Conservation (phyloP, 352 stramenopile genomes). For the Globisporangium perplexum region DNA sequence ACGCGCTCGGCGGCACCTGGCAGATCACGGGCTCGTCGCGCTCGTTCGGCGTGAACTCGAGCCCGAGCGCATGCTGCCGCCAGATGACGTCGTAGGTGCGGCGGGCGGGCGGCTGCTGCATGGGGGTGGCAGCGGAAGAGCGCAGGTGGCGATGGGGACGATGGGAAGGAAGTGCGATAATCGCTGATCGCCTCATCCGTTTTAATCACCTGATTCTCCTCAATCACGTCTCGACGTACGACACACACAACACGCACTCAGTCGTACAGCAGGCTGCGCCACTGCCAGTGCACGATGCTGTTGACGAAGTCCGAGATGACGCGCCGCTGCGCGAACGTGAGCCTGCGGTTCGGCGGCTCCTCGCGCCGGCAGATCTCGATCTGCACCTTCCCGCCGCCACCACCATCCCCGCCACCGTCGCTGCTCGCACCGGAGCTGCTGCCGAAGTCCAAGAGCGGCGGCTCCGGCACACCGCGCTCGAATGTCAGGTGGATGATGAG, state of each 20-base stretch:
- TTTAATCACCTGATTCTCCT: too few species aligned
- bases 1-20: conserved; percentile 45
- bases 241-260: conserved; percentile 19
- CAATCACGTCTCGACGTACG: neutral
- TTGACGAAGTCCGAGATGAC: conserved; percentile 86
- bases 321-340: conserved; percentile 75
- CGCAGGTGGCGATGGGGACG: neutral
- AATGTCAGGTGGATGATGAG: conserved; percentile 86
- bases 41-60: conserved; percentile 75
- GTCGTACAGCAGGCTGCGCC: conserved; percentile 82
- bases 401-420: conserved; percentile 4
- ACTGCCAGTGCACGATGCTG: conserved; percentile 86
- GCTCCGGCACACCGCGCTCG: conserved; percentile 27
- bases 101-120: conserved; percentile 5
- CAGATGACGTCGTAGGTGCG: conserved; percentile 59
- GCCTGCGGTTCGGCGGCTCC: conserved; percentile 68
- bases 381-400: conserved; percentile 7
- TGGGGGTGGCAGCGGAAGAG: neutral
- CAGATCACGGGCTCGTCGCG: conserved; percentile 64
- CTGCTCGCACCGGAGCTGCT: conserved; percentile 20
- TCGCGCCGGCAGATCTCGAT: conserved; percentile 86
- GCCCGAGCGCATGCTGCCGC: conserved; percentile 38
- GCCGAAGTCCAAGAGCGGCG: conserved; percentile 6
- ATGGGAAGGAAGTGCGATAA: neutral
- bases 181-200: too few species aligned